Evolutionary conservation across 495 filamentous ascomycete species (phyloP).

Genomic region (Neurospora sublineolata): DNA sequence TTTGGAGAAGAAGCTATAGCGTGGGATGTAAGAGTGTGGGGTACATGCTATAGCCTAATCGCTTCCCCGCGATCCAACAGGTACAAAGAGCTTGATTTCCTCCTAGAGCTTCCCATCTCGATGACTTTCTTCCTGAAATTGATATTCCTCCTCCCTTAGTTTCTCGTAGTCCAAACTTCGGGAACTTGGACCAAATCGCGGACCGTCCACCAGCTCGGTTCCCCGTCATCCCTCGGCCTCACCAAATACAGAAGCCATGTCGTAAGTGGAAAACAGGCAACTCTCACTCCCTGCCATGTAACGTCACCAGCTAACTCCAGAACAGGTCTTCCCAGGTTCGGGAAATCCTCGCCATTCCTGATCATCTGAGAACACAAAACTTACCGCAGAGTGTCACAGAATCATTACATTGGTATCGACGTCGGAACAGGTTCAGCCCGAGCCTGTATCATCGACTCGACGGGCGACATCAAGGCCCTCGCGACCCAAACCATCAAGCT

Average conservation of each 20-base stretch:
- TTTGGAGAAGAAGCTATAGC: neutral
- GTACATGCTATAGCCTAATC: neutral
- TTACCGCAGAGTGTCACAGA: slow-evolving; percentile 10
- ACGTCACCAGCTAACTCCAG: neutral
- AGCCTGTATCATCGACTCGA: slow-evolving; percentile 83
- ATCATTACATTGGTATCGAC: slow-evolving; percentile 81
- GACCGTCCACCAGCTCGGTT: neutral
- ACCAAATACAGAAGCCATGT: neutral
- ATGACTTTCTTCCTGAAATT: neutral
- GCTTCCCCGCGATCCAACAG: neutral
- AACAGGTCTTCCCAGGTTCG: slow-evolving; percentile 16
- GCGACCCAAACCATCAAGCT: slow-evolving; percentile 84
- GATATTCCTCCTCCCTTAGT: neutral
- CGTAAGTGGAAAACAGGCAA: neutral
- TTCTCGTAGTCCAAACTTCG: too few species aligned
- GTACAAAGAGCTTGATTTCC: neutral
- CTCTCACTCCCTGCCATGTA: neutral
- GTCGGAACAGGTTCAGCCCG: slow-evolving; percentile 92
- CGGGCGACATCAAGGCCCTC: slow-evolving; percentile 85
- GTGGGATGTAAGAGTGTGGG: neutral
- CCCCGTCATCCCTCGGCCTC: neutral
- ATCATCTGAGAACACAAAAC: neutral
- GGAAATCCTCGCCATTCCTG: neutral
- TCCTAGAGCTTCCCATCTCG: neutral
- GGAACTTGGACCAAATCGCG: neutral